phyloP scores from a whole-genome alignment of 371 early-diverging fungal genomes.

The Mortierella sp. region DNA sequence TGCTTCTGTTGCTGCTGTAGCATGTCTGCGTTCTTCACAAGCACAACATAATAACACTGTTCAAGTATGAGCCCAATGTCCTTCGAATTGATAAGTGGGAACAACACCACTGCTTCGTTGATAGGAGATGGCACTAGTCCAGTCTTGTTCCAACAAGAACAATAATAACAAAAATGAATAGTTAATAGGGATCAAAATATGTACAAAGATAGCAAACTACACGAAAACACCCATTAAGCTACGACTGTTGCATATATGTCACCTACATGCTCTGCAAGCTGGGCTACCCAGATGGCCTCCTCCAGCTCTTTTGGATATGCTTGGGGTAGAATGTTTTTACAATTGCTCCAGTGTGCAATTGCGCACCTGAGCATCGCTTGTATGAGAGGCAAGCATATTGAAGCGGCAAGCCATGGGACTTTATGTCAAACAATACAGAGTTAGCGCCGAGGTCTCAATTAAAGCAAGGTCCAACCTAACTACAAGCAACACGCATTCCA shows the following conservation, averaged over 20 bases:
- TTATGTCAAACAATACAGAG: background rate
- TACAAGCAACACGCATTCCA: constrained; percentile 5
- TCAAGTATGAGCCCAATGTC: constrained; percentile 48
- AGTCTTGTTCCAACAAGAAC: constrained; percentile 21
- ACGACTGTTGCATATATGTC: background rate
- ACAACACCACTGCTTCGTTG: constrained; percentile 38
- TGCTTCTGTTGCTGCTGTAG: constrained; percentile 22
- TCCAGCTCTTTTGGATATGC: constrained; percentile 53
- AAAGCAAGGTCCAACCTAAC: background rate
- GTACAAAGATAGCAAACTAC: background rate
- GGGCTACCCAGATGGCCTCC: constrained; percentile 45
- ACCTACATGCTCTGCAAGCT: constrained; percentile 43
- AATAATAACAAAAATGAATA: constrained; percentile 2
- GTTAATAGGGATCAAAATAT: background rate
- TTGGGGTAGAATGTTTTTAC: constrained; percentile 36
- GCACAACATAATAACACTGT: constrained; percentile 48
- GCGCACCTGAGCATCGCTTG: constrained; percentile 49
- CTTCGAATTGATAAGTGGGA: constrained; percentile 41
- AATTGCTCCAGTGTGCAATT: constrained; percentile 51
- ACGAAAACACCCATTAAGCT: background rate
- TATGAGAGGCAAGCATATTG: constrained; percentile 38
- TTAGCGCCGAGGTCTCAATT: background rate
- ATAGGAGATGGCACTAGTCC: constrained; percentile 47
- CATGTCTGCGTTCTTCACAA: constrained; percentile 37
- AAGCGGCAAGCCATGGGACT: constrained; percentile 28